phyloP scores from a whole-genome alignment of 352 stramenopile species.

The Pythium plurisporium region DNA sequence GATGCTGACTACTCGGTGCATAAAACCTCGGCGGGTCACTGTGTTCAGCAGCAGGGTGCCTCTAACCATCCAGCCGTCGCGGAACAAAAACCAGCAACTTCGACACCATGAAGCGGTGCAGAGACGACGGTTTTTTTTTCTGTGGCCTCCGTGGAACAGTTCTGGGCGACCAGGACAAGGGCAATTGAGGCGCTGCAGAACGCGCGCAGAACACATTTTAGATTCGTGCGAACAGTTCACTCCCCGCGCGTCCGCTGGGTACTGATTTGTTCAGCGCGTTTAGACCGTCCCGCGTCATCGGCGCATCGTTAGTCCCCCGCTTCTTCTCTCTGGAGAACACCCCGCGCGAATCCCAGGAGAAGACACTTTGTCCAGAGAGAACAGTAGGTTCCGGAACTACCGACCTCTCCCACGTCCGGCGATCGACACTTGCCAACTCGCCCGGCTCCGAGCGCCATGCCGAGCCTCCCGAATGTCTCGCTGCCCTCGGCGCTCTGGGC shows the following conservation, averaged over 20 bases:
- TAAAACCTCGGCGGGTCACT: slow-evolving; percentile 14
- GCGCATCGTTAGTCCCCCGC: neutral
- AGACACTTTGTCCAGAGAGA: too few species aligned
- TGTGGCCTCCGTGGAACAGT: neutral
- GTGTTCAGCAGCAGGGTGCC: slow-evolving; percentile 12
- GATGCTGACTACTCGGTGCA: slow-evolving; percentile 17
- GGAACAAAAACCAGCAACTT: slow-evolving; percentile 4
- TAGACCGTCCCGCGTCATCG: neutral
- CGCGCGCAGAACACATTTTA: slow-evolving; percentile 8
- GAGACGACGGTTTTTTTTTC: slow-evolving; percentile 3
- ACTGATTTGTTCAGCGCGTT: neutral
- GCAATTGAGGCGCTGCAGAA: neutral
- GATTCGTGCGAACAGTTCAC: neutral
- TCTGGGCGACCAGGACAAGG: neutral
- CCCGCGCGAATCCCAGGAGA: too few species aligned
- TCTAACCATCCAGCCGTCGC: too few species aligned
- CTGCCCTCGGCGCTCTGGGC: slow-evolving; percentile 19
- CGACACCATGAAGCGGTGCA: neutral
- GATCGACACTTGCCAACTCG: neutral
- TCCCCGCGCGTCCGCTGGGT: neutral
- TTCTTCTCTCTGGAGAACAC: neutral
- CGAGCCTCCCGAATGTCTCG: slow-evolving; percentile 19
- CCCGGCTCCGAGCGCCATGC: slow-evolving; percentile 6
- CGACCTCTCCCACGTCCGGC: neutral
- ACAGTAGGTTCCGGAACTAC: neutral